These are phyloP conservation scores for Trichophyton mentagrophytes DNA, from an alignment of 2,329 filamentous ascomycete genomes.

Conservation along the genomic window DNA sequence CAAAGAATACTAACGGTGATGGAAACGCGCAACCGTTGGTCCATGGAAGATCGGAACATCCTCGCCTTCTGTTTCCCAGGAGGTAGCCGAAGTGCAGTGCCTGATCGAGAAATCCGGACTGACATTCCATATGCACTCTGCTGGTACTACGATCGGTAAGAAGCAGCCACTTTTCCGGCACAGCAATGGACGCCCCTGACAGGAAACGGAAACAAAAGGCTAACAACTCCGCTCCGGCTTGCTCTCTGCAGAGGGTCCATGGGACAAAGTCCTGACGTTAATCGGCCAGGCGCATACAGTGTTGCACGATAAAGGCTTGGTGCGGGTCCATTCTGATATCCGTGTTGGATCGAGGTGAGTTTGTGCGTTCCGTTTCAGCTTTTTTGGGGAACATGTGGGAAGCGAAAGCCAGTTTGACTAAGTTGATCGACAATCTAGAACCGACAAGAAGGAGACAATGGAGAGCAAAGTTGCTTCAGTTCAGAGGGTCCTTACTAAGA, in stretches of 20 bases:
- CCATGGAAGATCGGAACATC: slow-evolving; percentile 60
- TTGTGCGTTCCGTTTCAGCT: neutral
- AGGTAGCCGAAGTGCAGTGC: slow-evolving; percentile 80
- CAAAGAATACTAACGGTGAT: neutral
- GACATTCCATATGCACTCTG: slow-evolving; percentile 80
- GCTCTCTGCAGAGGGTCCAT: slow-evolving; percentile 59
- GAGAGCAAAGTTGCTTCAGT: slow-evolving; percentile 63
- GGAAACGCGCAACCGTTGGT: neutral
- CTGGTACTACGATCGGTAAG: slow-evolving; percentile 81
- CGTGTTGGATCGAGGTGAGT: slow-evolving; percentile 63
- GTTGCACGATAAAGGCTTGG: slow-evolving; percentile 62
- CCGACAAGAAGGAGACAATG: slow-evolving; percentile 72
- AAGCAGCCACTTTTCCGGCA: slow-evolving; percentile 12
- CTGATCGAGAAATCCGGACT: slow-evolving; percentile 70
- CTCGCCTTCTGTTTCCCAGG: slow-evolving; percentile 59
- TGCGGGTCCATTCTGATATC: slow-evolving; percentile 80
- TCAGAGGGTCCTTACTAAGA: slow-evolving; percentile 37
- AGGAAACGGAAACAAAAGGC: neutral
- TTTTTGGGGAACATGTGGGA: neutral
- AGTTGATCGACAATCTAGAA: slow-evolving; percentile 37
- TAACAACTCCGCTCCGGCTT: neutral
- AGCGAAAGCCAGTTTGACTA: neutral
- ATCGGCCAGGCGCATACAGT: slow-evolving; percentile 76
- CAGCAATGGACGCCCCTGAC: neutral
- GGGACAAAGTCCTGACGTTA: slow-evolving; percentile 74